Percentiles rank a stretch among this genome's conserved stretches.
These are phyloP conservation scores for Albatrellus ellisii DNA, from an alignment of 768 basidiomycete species.

Conservation along the genomic window DNA sequence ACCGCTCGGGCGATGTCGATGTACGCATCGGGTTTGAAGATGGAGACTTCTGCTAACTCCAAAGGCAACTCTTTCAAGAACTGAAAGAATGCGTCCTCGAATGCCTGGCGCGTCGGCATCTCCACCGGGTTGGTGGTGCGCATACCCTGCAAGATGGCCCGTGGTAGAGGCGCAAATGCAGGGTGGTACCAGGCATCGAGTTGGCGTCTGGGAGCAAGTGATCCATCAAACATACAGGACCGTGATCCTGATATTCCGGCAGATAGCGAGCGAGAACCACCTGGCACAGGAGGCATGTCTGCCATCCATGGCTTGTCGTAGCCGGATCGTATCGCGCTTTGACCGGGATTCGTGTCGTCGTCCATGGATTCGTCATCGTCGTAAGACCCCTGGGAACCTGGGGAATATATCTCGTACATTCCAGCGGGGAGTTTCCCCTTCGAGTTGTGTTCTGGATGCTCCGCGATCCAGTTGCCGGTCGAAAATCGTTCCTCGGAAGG, in stretches of 20 bases:
- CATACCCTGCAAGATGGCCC: constrained; percentile 41
- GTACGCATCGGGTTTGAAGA: constrained; percentile 42
- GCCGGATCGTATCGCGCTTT: background rate
- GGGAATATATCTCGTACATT: constrained; percentile 10
- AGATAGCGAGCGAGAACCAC: background rate
- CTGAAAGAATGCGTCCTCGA: constrained; percentile 33
- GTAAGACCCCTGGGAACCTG: constrained; percentile 10
- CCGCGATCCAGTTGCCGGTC: constrained; percentile 14
- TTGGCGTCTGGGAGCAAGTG: constrained; percentile 16
- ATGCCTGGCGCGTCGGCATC: constrained; percentile 43
- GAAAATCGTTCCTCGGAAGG: constrained; percentile 21
- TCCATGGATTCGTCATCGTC: constrained; percentile 11
- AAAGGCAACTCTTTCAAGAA: constrained; percentile 39
- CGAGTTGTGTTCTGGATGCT: constrained; percentile 10
- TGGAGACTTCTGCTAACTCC: constrained; percentile 47
- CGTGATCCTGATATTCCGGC: constrained; percentile 2
- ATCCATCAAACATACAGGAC: constrained; percentile 5
- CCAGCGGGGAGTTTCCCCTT: constrained; percentile 5
- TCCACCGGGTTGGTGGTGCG: constrained; percentile 37
- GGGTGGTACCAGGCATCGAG: constrained; percentile 49
- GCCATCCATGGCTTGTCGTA: constrained; percentile 2
- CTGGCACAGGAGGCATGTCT: background rate
- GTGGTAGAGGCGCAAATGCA: constrained; percentile 47
- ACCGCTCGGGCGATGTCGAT: constrained; percentile 36
- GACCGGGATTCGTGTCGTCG: constrained; percentile 1